Evolutionary conservation across 805 yeast genomes (phyloP), one percentile per base, ranked within the genome.

Genomic region (Saturnispora diversa): DNA sequence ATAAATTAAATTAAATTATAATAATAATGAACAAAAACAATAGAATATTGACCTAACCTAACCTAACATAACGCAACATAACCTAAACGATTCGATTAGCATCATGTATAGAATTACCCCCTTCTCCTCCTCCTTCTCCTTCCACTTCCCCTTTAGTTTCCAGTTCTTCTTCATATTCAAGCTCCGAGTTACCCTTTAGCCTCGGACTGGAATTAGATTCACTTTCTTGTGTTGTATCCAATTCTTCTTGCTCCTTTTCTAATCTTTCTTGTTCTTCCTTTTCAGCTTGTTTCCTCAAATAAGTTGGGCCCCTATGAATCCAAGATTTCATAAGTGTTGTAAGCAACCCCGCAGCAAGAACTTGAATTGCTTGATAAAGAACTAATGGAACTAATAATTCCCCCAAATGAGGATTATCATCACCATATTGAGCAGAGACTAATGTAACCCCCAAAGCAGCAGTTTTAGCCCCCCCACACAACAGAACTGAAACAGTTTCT

Each of bases 401-500:
- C 13, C 95, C 95, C 46, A 85, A 62, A 49, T 75, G 66, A 8
- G 70, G 65, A 50, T 72, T 75, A 33, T 69, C 53, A 5, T 73
- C 60, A 12, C 94, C 94, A 56, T 84, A 86, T 43, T 59, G 64
- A 0, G 64, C 48, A 2, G 87, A 69, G n/a, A 82, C 69, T 37
- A 86, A 65, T 1, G 94, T 82, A 4, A 86, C 94, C 27, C 95
- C 96, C 38, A 86, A 65, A 0, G 95, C 95, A 0, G 94, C 95
- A 1, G 95, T 86, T 59, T 86, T 87, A 2, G 96, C 95, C 5
- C 94, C 90, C 9, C 94, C 95, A 60, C 95, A 84, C 44, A 85
- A 69, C 81, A 86, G 72, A 37, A 87, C 72, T 10, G 88, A 70
- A 26, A 84, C 84, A 0, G 95, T 75, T 53, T 87, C 95, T 38